Evolutionary conservation across 2,329 filamentous ascomycete genomes (phyloP).

Genomic region (Cytospora leucostoma): DNA sequence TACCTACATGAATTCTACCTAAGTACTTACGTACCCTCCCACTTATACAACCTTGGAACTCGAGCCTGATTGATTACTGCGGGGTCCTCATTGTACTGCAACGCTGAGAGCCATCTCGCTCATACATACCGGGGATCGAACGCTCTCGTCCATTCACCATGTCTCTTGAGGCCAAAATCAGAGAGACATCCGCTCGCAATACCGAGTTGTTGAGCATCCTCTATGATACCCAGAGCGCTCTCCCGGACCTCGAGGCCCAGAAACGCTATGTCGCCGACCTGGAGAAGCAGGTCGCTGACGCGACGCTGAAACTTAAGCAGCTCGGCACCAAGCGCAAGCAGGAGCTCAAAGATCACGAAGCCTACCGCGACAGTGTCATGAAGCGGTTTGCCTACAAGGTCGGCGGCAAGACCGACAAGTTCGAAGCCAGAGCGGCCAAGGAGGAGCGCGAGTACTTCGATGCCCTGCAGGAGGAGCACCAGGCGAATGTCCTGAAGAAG

Average conservation of each 20-base stretch:
- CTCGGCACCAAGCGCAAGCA: conserved; percentile 46
- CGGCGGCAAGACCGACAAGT: conserved; percentile 50
- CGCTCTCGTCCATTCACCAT: conserved; percentile 28
- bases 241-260: conserved; percentile 48
- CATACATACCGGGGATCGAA: not conserved
- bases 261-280: conserved; percentile 48
- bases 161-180: conserved; percentile 41
- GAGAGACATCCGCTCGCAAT: conserved; percentile 44
- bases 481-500: conserved; percentile 45
- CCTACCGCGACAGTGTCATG: conserved; percentile 54
- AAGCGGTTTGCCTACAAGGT: conserved; percentile 54
- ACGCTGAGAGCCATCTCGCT: not conserved
- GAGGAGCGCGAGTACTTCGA: conserved; percentile 59
- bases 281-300: conserved; percentile 41
- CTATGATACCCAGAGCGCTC: conserved; percentile 51
- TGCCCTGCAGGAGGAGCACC: conserved; percentile 50
- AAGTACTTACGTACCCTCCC: too few species aligned
- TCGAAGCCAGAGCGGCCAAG: conserved; percentile 50
- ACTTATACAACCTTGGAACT: not conserved
- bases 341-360: conserved; percentile 54
- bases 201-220: conserved; percentile 48
- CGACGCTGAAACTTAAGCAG: conserved; percentile 41
- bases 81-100: not conserved
- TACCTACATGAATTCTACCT: not conserved
- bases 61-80: not conserved